phyloP scores from a whole-genome alignment of 805 yeast species.

The Diddensiella transvaalensis region DNA sequence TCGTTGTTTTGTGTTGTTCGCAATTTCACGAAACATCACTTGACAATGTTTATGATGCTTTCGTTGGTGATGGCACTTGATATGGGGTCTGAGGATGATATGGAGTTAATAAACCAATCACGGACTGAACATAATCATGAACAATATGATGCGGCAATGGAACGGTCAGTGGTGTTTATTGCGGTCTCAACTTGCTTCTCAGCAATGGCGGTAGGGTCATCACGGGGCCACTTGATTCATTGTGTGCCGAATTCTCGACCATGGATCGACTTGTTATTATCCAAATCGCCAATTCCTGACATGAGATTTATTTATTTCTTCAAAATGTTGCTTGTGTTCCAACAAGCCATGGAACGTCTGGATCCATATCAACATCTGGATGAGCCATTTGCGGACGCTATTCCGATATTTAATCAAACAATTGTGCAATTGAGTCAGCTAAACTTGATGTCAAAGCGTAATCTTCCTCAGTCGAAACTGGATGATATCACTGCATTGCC shows the following conservation, averaged over 20 bases:
- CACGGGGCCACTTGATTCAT: slow-evolving; percentile 13
- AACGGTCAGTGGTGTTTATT: slow-evolving; percentile 9
- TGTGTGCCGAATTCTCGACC: slow-evolving; percentile 11
- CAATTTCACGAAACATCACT: not conserved
- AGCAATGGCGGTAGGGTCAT: slow-evolving; percentile 19
- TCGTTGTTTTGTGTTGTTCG: slow-evolving; percentile 6
- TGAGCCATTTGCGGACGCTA: slow-evolving; percentile 2
- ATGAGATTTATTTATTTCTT: slow-evolving; percentile 8
- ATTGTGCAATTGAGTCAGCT: not conserved
- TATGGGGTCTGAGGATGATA: slow-evolving; percentile 16
- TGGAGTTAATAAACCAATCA: slow-evolving; percentile 4
- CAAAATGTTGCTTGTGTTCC: slow-evolving; percentile 11
- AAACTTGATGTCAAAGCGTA: not conserved
- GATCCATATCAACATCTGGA: not conserved
- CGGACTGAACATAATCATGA: slow-evolving; percentile 2
- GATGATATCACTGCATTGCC: slow-evolving; percentile 4
- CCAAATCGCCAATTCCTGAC: slow-evolving; percentile 2
- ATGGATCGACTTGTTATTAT: slow-evolving; percentile 6
- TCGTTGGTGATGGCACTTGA: slow-evolving; percentile 13
- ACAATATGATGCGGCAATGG: slow-evolving; percentile 4
- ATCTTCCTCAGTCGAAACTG: slow-evolving; percentile 2
- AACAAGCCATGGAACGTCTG: slow-evolving; percentile 3
- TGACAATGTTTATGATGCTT: slow-evolving; percentile 17
- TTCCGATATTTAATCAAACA: not conserved
- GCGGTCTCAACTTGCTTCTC: slow-evolving; percentile 17